Conservation (phyloP, 2,329 filamentous ascomycete genomes). For the Sporothrix luriei region DNA sequence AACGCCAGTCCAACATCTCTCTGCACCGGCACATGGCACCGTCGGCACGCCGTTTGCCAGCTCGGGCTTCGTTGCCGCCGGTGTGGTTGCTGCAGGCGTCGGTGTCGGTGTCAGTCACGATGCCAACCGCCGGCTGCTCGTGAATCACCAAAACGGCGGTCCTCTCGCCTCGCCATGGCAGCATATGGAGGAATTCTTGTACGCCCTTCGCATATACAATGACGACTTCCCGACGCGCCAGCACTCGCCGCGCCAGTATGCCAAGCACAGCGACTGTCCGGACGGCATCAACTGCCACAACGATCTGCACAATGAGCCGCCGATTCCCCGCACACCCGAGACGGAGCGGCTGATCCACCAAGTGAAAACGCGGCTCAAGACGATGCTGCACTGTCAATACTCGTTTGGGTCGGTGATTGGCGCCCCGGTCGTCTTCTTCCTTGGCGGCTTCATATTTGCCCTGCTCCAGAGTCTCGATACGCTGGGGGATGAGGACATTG, state of each 20-base stretch:
- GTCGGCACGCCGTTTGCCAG: conserved; percentile 19
- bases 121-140: conserved; percentile 18
- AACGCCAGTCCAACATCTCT: conserved; percentile 2
- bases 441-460: conserved; percentile 40
- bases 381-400: conserved; percentile 39
- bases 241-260: conserved; percentile 36
- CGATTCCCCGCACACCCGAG: conserved; percentile 26
- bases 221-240: conserved; percentile 32
- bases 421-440: conserved; percentile 39
- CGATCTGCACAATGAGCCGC: conserved; percentile 29
- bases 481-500: conserved; percentile 35
- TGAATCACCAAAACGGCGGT: conserved; percentile 23
- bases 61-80: conserved; percentile 24
- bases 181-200: conserved; percentile 39
- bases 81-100: conserved; percentile 23
- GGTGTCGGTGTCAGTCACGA: conserved; percentile 26
- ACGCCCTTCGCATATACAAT: conserved; percentile 36
- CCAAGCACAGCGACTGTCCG: conserved; percentile 21
- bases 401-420: conserved; percentile 40
- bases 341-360: conserved; percentile 30
- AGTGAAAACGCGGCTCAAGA: conserved; percentile 37
- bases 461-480: conserved; percentile 35
- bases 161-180: conserved; percentile 37
- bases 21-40: background rate
- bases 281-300: conserved; percentile 13